phyloP scores from a whole-genome alignment of 371 early-diverging fungal species.

The Mucor velutinosus region DNA sequence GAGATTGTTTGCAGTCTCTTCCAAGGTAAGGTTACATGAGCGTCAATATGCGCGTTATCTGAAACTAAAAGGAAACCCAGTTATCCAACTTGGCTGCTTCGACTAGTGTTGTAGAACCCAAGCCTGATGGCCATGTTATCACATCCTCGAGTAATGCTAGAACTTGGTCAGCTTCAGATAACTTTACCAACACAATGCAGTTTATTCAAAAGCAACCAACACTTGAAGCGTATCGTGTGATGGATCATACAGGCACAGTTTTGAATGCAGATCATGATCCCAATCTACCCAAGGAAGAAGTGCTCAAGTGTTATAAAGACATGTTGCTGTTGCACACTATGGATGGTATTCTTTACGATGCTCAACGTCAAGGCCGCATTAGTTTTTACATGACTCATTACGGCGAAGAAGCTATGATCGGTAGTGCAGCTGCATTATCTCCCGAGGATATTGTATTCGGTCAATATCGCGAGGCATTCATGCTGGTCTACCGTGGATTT shows the following conservation, averaged over 20 bases:
- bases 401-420: slow-evolving; percentile 97
- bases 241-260: slow-evolving; percentile 88
- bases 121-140: neutral
- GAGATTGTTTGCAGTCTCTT: slow-evolving; percentile 11
- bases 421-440: slow-evolving; percentile 86
- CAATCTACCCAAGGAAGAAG: slow-evolving; percentile 72
- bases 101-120: neutral
- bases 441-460: slow-evolving; percentile 89
- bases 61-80: neutral
- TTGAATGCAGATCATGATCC: slow-evolving; percentile 77
- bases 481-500: slow-evolving; percentile 92
- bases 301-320: slow-evolving; percentile 80
- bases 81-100: slow-evolving; percentile 4
- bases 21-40: slow-evolving; percentile 3
- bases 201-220: slow-evolving; percentile 55
- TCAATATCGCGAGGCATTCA: slow-evolving; percentile 95
- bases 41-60: neutral
- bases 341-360: slow-evolving; percentile 95
- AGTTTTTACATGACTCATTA: slow-evolving; percentile 98
- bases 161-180: slow-evolving; percentile 19
- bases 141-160: neutral
- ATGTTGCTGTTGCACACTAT: slow-evolving; percentile 91
- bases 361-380: slow-evolving; percentile 98
- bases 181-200: slow-evolving; percentile 34
- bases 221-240: slow-evolving; percentile 90